These are phyloP conservation scores for Allium cepa DNA, from an alignment of 106 monocot species.

Conservation along the genomic window DNA sequence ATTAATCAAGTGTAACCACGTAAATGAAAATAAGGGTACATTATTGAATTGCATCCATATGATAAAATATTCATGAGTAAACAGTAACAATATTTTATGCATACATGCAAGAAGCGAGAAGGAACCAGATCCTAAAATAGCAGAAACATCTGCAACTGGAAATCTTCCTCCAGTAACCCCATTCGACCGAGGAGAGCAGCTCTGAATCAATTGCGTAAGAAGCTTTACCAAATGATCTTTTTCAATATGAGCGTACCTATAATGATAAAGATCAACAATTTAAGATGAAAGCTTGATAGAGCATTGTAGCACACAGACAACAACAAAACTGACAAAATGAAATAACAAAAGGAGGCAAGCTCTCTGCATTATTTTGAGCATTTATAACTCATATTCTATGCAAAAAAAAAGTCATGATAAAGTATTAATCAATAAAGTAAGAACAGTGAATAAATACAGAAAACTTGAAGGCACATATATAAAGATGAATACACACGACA, in stretches of 20 bases:
- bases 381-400: not conserved
- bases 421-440: not conserved
- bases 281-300: not conserved
- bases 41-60: not conserved
- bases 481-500: not conserved
- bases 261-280: not conserved
- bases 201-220: slow-evolving; percentile 60
- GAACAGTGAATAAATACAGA: not conserved
- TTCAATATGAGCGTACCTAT: slow-evolving; percentile 53
- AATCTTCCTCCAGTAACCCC: slow-evolving; percentile 25
- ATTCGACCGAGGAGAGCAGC: slow-evolving; percentile 41
- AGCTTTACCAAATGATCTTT: slow-evolving; percentile 57
- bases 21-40: not conserved
- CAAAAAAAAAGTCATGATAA: not conserved
- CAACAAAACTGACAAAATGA: not conserved
- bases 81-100: slow-evolving; percentile 7
- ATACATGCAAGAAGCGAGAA: slow-evolving; percentile 92
- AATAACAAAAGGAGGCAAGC: not conserved
- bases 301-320: not conserved
- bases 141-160: slow-evolving; percentile 82
- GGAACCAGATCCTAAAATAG: slow-evolving; percentile 78
- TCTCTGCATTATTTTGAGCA: not conserved
- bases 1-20: not conserved
- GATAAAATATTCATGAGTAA: not conserved
- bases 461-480: not conserved